Evolutionary conservation across 2,329 filamentous ascomycete species (phyloP).

Genomic region (Pseudogymnoascus sp.): DNA sequence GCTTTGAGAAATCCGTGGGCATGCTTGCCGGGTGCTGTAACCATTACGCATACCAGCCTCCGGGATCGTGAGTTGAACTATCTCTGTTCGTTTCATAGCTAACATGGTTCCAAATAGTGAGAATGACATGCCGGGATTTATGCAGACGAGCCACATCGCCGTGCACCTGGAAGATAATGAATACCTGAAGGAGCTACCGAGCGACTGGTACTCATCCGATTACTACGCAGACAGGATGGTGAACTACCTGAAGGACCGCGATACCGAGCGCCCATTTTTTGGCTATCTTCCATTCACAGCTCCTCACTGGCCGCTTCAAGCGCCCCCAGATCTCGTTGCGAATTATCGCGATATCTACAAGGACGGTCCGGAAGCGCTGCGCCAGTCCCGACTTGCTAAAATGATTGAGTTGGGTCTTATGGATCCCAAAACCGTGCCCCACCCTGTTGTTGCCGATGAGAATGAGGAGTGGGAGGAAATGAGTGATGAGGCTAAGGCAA

Average conservation of each 20-base stretch:
- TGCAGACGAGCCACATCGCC: conserved; percentile 34
- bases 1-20: conserved; percentile 45
- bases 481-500: conserved; percentile 30
- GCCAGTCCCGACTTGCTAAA: conserved; percentile 35
- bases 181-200: conserved; percentile 26
- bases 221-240: conserved; percentile 45
- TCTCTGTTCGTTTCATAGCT: background rate
- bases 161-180: conserved; percentile 8
- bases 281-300: conserved; percentile 53
- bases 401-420: conserved; percentile 39
- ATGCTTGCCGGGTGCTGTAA: conserved; percentile 45
- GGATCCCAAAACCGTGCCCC: conserved; percentile 33
- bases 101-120: background rate
- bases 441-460: conserved; percentile 31
- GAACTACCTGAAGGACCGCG: conserved; percentile 41
- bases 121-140: conserved; percentile 27
- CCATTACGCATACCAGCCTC: conserved; percentile 32
- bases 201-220: conserved; percentile 46
- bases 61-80: background rate
- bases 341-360: conserved; percentile 43
- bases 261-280: conserved; percentile 42
- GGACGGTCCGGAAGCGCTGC: conserved; percentile 40
- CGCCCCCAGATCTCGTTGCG: conserved; percentile 39
- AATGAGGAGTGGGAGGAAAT: conserved; percentile 32
- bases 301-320: conserved; percentile 56